These are phyloP conservation scores for Setomelanomma holmii DNA, from an alignment of 2,329 filamentous ascomycete species.

Conservation along the genomic window DNA sequence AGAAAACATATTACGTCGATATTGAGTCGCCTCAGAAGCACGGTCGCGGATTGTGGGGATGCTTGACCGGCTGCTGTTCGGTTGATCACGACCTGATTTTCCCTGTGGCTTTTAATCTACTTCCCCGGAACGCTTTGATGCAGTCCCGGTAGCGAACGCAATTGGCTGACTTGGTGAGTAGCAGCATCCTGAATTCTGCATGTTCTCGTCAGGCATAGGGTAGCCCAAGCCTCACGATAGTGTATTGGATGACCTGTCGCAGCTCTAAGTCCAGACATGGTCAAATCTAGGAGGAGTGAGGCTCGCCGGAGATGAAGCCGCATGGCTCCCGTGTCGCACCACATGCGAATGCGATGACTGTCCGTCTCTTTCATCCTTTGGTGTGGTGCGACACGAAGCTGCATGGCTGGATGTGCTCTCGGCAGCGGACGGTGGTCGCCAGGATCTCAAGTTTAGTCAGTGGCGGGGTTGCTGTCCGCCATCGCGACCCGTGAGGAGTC, in stretches of 20 bases:
- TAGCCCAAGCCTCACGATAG: not conserved
- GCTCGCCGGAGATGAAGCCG: not conserved
- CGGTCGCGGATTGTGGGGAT: constrained; percentile 8
- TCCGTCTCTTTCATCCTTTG: not conserved
- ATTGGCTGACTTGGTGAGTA: not conserved
- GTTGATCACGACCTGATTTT: constrained; percentile 10
- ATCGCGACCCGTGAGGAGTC: not conserved
- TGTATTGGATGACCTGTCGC: not conserved
- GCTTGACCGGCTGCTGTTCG: constrained; percentile 5
- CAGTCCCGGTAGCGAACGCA: constrained; percentile 26
- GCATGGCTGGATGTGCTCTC: not conserved
- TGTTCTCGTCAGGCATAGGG: not conserved
- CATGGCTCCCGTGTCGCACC: not conserved
- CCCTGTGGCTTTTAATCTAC: constrained; percentile 23
- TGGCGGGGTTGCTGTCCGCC: not conserved
- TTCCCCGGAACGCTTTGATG: constrained; percentile 17
- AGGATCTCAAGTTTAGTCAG: not conserved
- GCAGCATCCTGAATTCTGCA: not conserved
- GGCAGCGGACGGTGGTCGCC: no score
- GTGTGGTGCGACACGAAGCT: not conserved
- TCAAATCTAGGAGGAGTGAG: no score
- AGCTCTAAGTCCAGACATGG: no score
- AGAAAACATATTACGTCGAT: constrained; percentile 21
- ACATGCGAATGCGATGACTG: not conserved
- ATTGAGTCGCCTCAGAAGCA: constrained; percentile 12